Evolutionary conservation across 345 rosid genomes (phyloP), one percentile per base, ranked within the genome.

Genomic region (Eutrema japonicum): DNA sequence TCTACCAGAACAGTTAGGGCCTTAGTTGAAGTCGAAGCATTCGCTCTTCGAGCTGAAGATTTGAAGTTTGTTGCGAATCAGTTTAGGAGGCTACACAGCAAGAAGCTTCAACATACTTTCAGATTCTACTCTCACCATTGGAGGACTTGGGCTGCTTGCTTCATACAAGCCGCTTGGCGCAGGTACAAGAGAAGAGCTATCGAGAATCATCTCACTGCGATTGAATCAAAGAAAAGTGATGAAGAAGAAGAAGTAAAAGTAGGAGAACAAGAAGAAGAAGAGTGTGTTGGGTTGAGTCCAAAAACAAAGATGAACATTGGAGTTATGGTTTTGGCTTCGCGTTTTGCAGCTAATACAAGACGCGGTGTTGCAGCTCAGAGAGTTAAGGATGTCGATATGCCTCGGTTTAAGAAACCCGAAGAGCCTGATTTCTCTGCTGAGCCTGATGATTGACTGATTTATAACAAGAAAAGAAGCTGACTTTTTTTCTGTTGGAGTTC

Each of bases 81-180:
- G 64, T 93, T 94, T 70, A 82, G 96, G 56, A 84, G 97, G 58
- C 86, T 94, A 50, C 98, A 91, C 48, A 94, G 97, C 84, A 94
- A 94, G 87, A 89, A 86, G 78, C 89, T 91, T 72, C 98, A 94
- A 55, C 98, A 91, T 72, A 89, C 97, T 0, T 89, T 94, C 73
- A 82, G 96, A 48, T 91, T 89, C 56, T 87, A 91, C 76, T 94
- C 98, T 54, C 85, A 91, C 73, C 98, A 94, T 64, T 91, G 98
- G 98, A 87, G 98, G 78, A 89, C 93, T 53, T 94, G 97, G 97
- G 97, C 89, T 14, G 91, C 95, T 37, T 91, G 97, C 78, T 94
- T 91, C 74, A 89, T 91, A 69, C 97, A 91, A 78, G 96, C 96
- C 0, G 96, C 97, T 38, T 94, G 97, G 98, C 84, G 83, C 4